Evolutionary conservation across 2,329 filamentous ascomycete genomes (phyloP).

Genomic region (Cladobotryum mycophilum): DNA sequence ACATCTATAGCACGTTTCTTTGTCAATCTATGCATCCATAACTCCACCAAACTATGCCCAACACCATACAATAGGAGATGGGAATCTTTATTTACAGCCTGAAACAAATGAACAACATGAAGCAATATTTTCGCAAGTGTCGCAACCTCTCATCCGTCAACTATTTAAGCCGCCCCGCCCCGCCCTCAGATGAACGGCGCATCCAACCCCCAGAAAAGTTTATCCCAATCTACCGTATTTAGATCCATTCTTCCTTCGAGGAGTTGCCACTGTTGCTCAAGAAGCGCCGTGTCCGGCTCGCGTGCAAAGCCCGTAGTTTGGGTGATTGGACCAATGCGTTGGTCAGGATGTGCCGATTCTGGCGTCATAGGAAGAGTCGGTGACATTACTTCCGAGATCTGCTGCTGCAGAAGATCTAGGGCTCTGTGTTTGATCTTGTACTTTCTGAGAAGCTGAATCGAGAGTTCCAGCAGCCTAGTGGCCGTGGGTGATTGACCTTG

Average conservation of each 20-base stretch:
- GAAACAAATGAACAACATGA: neutral
- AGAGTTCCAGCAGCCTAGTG: constrained; percentile 24
- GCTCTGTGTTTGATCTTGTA: constrained; percentile 22
- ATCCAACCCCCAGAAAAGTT: constrained; percentile 28
- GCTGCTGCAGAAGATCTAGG: constrained; percentile 16
- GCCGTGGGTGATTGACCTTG: constrained; percentile 24
- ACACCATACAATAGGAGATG: too few species aligned
- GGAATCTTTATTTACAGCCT: too few species aligned
- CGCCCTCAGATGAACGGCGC: constrained; percentile 24
- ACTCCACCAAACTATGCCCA: too few species aligned
- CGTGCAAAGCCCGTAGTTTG: constrained; percentile 1
- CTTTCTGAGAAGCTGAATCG: constrained; percentile 26
- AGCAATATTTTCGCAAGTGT: neutral
- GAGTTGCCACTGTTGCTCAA: constrained; percentile 22
- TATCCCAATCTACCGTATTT: constrained; percentile 31
- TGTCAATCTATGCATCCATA: too few species aligned
- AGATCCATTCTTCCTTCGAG: constrained; percentile 26
- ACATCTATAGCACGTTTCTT: too few species aligned
- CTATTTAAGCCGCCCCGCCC: neutral
- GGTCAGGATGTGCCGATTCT: constrained; percentile 19
- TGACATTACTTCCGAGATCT: constrained; percentile 7
- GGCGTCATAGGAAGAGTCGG: constrained; percentile 22
- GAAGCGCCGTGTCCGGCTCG: constrained; percentile 13
- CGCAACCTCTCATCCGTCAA: too few species aligned
- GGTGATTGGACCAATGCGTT: constrained; percentile 7